Base-by-base conservation (phyloP, 306 rosid genomes). In the Dryas drummondii region DNA sequence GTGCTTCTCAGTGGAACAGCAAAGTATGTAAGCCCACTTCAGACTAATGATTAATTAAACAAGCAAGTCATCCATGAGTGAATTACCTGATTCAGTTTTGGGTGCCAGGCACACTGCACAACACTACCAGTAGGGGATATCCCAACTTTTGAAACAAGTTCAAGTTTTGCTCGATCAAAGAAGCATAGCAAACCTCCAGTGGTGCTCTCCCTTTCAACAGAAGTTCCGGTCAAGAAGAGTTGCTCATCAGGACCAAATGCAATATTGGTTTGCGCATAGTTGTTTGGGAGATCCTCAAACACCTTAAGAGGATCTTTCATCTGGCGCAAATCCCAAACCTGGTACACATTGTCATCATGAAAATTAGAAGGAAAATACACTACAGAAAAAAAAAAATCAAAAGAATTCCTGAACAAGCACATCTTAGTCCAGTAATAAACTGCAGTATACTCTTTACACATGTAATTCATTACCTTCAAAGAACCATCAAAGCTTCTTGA, bases 311-410 rank as follows among this genome's bases (percentile, higher is more conserved):
- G 88, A 65, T 76, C 88, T 77, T 86, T 94, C 53, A 81, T 84
- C 84, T 88, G 91, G 76, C 96, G 97, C 81, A 94, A 74, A 87
- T 94, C 98, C 97, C 98, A 94, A 72, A 88, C 97, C 98, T 94
- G 84, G 74, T 51, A 80, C 73, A 71, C 52, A 63, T 22, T 22
- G 22, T 22, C 22, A 22, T 19, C 41, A 69, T 40, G 73, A 48
- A 11, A 64, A 64, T 66, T 71, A 83, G 59, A 64, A 65, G 71
- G 82, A 19, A 66, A 51, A 75, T 32, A 40, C 59, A 3, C 19
- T 16, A 70, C 32, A 44, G 58, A 52, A n/a, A 42, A 9, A 42
- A 9, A 37, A n/a, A 32, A 69, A 7, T 16, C 26, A 5, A 56
- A 58, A 32, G 37, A 32, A 64, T 13, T 22, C 26, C 2, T 17